Percentiles rank a stretch among this genome's conserved stretches.
These are phyloP conservation scores for Aspergillus brasiliensis DNA, from an alignment of 2,329 filamentous ascomycete species.

Conservation along the genomic window DNA sequence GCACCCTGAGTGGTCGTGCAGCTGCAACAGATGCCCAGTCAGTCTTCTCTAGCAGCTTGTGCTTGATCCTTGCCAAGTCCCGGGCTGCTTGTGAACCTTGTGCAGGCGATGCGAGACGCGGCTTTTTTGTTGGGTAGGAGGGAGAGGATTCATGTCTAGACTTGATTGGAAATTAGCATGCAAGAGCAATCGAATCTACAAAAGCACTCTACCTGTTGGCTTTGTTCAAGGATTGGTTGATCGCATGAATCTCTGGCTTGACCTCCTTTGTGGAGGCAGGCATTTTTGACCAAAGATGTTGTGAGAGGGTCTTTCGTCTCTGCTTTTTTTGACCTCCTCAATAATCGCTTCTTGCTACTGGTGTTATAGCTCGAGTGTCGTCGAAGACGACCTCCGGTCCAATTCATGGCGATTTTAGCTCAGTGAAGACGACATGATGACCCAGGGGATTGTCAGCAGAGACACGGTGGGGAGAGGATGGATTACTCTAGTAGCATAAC, in stretches of 20 bases:
- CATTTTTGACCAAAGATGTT: conserved; percentile 15
- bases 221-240: not conserved
- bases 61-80: conserved; percentile 33
- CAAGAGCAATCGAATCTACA: not conserved
- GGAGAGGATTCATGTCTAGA: not conserved
- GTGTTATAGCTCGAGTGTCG: conserved; percentile 38
- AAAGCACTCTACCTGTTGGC: not conserved
- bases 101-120: not conserved
- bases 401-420: conserved; percentile 40
- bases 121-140: not conserved
- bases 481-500: not conserved
- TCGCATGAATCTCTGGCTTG: not conserved
- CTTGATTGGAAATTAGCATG: not conserved
- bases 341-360: conserved; percentile 36
- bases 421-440: not conserved
- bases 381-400: conserved; percentile 47
- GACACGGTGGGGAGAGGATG: not conserved
- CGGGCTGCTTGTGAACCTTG: not conserved
- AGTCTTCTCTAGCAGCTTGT: conserved; percentile 34
- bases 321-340: conserved; percentile 33
- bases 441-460: not conserved
- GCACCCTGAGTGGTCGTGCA: conserved; percentile 36
- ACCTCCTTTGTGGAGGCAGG: conserved; percentile 6
- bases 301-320: conserved; percentile 16
- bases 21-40: conserved; percentile 43